These are phyloP conservation scores for barley (Hordeum vulgare) DNA, from an alignment of 176 grass and related monocot genomes.

Conservation along the genomic window MorexV3_pseudomolecules_assembly NC_058520.1:575112018-575112517, in stretches of 20 bases:
- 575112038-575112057: background rate
- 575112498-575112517: background rate
- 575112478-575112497: background rate
- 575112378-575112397: background rate
- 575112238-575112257: no score
- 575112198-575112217: background rate
- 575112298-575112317: background rate
- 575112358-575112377: background rate
- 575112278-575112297: background rate
- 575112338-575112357: background rate
- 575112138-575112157: background rate
- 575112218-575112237: background rate
- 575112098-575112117: conserved; percentile 16
- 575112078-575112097: background rate
- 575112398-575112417: background rate
- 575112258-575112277: no score
- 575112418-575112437: background rate
- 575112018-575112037: background rate
- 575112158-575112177: background rate
- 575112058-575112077: background rate
- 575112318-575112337: background rate
- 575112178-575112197: no score
- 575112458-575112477: background rate
- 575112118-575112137: background rate
- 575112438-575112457: background rate